Evolutionary conservation across 2,329 filamentous ascomycete genomes (phyloP), one percentile per base, ranked within the genome.

Genomic region (Cryphonectria radicalis): DNA sequence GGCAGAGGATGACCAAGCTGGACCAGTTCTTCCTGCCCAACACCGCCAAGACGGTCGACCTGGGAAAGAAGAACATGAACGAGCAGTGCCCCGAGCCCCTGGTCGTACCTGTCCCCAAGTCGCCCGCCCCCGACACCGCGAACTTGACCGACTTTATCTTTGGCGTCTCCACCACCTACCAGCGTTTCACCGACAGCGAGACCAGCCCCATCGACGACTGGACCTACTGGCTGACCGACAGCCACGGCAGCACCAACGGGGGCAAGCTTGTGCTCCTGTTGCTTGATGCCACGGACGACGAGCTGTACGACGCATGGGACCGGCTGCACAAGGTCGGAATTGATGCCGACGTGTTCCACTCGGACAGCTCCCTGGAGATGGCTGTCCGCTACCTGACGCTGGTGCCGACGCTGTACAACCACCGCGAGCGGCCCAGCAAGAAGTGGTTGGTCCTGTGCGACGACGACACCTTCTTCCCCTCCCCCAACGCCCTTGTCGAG

Each of bases 391-490:
- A 89, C 75, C 79, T 89, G 32, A 86, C 84, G 0, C 82, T 89
- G 2, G 83, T 88, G 1, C 86, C 87, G 3, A 84, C 84, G 0
- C 79, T 89, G 17, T 89, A 86, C 79, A 84, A 84, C 67, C 86
- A 89, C 74, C 81, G 81, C 2, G 84, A 85, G 2, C 81, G 85
- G 63, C 77, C 76, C 35, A 77, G 77, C 42, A 87, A 85, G 78
- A 88, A 87, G 74, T 91, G 89, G 89, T 82, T 88, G 1, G 88
- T 89, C 19, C 84, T 87, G 19, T 90, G 89, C 76, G 89, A 91
- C 74, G 89, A 91, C 74, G 89, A 91, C 73, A 91, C 89, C 3
- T 91, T 90, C 77, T 91, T 91, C 81, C 84, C 86, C 6, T 89
- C 85, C 70, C 88, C 90, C 78, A 81, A 88, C 68, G 83, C 80